phyloP scores from a whole-genome alignment of 2,329 filamentous ascomycete species.

The Rhinocladiella mackenziei region DNA sequence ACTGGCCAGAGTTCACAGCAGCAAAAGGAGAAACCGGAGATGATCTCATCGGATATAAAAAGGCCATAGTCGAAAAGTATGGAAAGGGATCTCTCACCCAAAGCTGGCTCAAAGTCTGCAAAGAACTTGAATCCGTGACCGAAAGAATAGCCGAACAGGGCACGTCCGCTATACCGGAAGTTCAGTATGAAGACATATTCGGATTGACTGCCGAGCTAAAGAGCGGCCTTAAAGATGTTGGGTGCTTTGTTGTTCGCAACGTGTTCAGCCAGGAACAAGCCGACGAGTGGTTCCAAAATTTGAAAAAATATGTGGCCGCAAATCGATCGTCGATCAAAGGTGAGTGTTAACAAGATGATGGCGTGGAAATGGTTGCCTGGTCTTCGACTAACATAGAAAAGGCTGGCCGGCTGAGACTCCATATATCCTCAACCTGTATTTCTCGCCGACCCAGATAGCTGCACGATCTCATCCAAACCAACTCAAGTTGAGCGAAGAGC shows the following conservation, averaged over 20 bases:
- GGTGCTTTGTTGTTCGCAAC: conserved; percentile 25
- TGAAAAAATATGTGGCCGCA: conserved; percentile 36
- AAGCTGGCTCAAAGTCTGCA: conserved; percentile 42
- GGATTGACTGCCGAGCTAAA: conserved; percentile 37
- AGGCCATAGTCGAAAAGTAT: conserved; percentile 37
- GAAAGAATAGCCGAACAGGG: conserved; percentile 37
- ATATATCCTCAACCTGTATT: conserved; percentile 41
- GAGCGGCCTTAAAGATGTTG: conserved; percentile 23
- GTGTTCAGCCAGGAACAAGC: conserved; percentile 19
- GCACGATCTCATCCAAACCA: conserved; percentile 40
- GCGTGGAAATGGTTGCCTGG: no score
- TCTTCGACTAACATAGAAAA: conserved; percentile 6
- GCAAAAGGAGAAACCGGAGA: conserved; percentile 19
- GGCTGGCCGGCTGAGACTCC: conserved; percentile 39
- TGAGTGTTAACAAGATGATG: no score
- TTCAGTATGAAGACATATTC: conserved; percentile 33
- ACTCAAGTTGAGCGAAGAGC: conserved; percentile 35
- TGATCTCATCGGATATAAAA: conserved; percentile 31
- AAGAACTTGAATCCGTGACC: conserved; percentile 36
- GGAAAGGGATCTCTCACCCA: conserved; percentile 35
- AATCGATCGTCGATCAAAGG: conserved; percentile 24
- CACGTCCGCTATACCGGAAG: conserved; percentile 35
- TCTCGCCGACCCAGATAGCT: conserved; percentile 38
- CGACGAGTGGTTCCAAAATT: conserved; percentile 26
- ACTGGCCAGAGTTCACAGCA: conserved; percentile 31